Evolutionary conservation across 1,139 yeast genomes (phyloP), one percentile per base, ranked within the genome.

Genomic region (Hanseniaspora sp.): DNA sequence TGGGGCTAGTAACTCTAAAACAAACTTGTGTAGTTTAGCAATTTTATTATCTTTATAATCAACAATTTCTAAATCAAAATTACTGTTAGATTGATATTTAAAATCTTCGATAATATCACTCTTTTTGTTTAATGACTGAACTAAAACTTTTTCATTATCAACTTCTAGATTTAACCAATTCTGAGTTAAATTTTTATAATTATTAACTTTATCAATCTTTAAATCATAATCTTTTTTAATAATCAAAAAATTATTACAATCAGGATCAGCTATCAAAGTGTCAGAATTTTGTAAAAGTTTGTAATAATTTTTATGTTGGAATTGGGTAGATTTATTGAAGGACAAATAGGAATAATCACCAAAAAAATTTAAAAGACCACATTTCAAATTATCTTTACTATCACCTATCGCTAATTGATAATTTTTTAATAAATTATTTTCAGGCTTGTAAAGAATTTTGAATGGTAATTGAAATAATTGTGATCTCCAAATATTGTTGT

Each of bases 381-480:
- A 44, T 28, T 51, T 51, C 15, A 51, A 38, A 29, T 29, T 28
- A 15, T 43, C 41, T n/a, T 44, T 35, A 31, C 31, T n/a, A 38
- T 43, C 34, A n/a, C 28, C n/a, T 13, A 44, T 8, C 31, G 41
- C 53, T 17, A 54, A 11, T 18, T 46, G 53, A 15, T 49, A 54
- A 18, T 31, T 37, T 30, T 44, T 44, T 11, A 41, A 37, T 12
- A 54, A 12, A 13, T 44, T 41, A 9, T 13, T 34, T 30, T 60
- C 58, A 7, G 73, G 70, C 1, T 62, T 59, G 76, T 77, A 74
- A 42, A 56, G 53, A 6, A 60, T 46, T 6, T 59, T 53, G 15
- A 65, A 58, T 0, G 68, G 67, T 13, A 64, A 55, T 17, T 56
- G 56, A 34, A 62, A 62, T 9, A 61, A 55, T 18, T 64, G 56